Conservation (phyloP, 192 early-diverging fungal species). For the Dispira parvispora region DNA sequence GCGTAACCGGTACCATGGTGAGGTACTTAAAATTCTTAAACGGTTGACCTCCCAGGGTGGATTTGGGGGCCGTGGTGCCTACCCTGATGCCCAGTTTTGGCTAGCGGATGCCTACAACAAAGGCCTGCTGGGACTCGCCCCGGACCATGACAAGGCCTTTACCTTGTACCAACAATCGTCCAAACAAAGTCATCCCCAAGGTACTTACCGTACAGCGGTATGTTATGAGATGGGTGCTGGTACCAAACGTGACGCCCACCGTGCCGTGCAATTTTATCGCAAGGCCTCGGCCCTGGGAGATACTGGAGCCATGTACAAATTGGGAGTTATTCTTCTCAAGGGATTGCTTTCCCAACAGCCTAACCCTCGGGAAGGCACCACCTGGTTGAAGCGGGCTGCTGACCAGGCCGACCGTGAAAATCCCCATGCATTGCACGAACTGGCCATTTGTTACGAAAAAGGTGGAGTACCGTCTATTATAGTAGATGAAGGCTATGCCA, state of each 20-base stretch:
- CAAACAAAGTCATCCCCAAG: conserved; percentile 78
- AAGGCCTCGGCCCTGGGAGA: conserved; percentile 84
- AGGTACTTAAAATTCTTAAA: conserved; percentile 77
- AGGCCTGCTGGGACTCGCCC: conserved; percentile 55
- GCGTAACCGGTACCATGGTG: conserved; percentile 45
- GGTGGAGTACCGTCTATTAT: conserved; percentile 50
- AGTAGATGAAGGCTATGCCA: conserved; percentile 70
- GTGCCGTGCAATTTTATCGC: conserved; percentile 80
- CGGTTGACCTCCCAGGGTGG: conserved; percentile 54
- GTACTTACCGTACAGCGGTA: conserved; percentile 86
- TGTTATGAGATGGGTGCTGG: conserved; percentile 96
- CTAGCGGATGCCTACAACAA: conserved; percentile 80
- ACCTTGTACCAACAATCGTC: conserved; percentile 79
- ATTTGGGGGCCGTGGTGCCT: conserved; percentile 49
- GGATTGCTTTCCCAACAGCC: conserved; percentile 55
- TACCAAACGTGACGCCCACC: conserved; percentile 60
- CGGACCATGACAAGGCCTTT: conserved; percentile 84
- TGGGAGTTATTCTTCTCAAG: conserved; percentile 81
- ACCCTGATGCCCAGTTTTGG: conserved; percentile 84
- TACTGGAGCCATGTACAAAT: conserved; percentile 92
- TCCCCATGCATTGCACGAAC: conserved; percentile 87
- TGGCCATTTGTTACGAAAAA: conserved; percentile 72
- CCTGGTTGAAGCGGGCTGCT: conserved; percentile 87
- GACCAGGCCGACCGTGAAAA: conserved; percentile 77
- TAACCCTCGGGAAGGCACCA: conserved; percentile 81